Percentiles rank a stretch among this genome's conserved stretches.
These are phyloP conservation scores for Paramecium sexaurelia DNA, from an alignment of 73 alveolate genomes.

Conservation along the genomic window DNA sequence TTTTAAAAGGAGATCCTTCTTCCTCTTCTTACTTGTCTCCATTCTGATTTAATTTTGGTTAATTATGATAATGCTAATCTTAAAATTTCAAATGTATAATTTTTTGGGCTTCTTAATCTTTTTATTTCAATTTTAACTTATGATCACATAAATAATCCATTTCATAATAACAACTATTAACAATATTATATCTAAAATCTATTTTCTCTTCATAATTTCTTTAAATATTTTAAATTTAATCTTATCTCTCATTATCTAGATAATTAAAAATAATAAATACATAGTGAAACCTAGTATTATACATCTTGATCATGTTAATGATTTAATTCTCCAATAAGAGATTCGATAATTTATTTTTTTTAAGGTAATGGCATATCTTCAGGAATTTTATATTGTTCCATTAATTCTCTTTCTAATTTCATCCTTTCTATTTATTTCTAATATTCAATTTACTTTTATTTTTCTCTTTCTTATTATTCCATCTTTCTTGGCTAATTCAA, in stretches of 20 bases:
- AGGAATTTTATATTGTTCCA: slow-evolving; percentile 15
- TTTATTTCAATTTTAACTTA: background rate
- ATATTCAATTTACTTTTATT: background rate
- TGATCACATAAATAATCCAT: slow-evolving; percentile 18
- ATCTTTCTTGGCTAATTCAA: background rate
- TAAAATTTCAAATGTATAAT: background rate
- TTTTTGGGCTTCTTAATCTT: background rate
- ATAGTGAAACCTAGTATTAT: background rate
- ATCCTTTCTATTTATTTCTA: background rate
- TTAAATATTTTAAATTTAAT: background rate
- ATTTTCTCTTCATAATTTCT: slow-evolving; percentile 6
- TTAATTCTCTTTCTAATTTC: slow-evolving; percentile 10
- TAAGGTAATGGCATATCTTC: background rate
- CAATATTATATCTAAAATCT: background rate
- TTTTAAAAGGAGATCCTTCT: background rate
- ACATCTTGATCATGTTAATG: background rate
- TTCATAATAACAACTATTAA: slow-evolving; percentile 13
- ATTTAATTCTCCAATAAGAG: background rate
- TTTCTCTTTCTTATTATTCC: background rate
- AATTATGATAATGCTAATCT: background rate
- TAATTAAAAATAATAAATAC: background rate
- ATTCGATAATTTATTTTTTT: background rate
- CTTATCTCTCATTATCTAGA: slow-evolving; percentile 13
- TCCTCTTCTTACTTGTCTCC: background rate
- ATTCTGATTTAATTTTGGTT: background rate